These are phyloP conservation scores for Calocera cornea DNA, from an alignment of 768 basidiomycete genomes.

Conservation along the genomic window DNA sequence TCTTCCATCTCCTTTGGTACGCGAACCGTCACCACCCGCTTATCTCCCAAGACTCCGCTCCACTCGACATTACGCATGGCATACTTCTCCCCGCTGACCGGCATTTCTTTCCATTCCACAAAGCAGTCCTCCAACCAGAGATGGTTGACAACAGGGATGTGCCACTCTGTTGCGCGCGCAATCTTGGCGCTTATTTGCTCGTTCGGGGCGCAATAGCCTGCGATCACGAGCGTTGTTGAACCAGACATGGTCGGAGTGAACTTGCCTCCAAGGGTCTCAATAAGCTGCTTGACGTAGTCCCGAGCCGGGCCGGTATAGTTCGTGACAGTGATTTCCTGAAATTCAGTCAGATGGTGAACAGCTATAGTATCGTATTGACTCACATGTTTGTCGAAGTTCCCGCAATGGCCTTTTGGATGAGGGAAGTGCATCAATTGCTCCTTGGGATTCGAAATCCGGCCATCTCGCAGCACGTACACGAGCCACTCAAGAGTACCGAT, in stretches of 20 bases:
- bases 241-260: constrained; percentile 75
- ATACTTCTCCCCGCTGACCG: constrained; percentile 6
- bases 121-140: constrained; percentile 88
- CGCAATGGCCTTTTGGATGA: constrained; percentile 45
- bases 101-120: constrained; percentile 46
- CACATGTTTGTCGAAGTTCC: constrained; percentile 49
- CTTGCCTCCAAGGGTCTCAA: constrained; percentile 56
- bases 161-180: constrained; percentile 61
- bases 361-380: constrained; percentile 19
- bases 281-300: constrained; percentile 77
- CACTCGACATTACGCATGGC: constrained; percentile 4
- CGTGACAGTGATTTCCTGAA: constrained; percentile 65
- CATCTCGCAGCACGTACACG: constrained; percentile 58
- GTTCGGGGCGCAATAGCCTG: constrained; percentile 47
- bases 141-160: constrained; percentile 78
- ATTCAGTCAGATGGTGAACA: background rate
- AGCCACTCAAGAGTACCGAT: constrained; percentile 77
- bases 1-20: background rate
- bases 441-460: constrained; percentile 45
- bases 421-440: constrained; percentile 80
- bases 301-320: constrained; percentile 79
- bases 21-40: background rate
- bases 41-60: constrained; percentile 1
- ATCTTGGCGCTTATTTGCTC: constrained; percentile 43
- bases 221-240: constrained; percentile 66